phyloP scores from a whole-genome alignment of 192 early-diverging fungal species.

The Coemansia sp. region DNA sequence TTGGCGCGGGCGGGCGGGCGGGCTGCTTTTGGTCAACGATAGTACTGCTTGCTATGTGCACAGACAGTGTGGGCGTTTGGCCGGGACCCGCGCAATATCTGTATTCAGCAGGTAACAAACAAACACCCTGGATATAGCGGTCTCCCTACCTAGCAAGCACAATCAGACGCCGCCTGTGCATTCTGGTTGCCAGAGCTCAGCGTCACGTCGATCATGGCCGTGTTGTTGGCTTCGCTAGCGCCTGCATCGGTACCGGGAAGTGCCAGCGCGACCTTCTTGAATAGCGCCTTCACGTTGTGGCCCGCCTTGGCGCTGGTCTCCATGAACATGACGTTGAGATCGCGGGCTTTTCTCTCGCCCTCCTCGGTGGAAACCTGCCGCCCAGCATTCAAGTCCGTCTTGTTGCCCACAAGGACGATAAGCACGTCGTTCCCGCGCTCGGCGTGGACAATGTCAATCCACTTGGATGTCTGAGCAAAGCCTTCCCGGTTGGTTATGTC shows the following conservation, averaged over 20 bases:
- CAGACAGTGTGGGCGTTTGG: too few relatives aligned
- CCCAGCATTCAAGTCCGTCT: conserved; percentile 96
- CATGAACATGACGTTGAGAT: conserved; percentile 96
- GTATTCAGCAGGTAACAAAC: neutral
- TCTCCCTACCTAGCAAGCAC: conserved; percentile 45
- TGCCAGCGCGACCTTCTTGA: conserved; percentile 90
- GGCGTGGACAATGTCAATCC: conserved; percentile 98
- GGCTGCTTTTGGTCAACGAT: too few relatives aligned
- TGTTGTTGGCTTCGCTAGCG: conserved; percentile 50
- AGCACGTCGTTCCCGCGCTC: conserved; percentile 98
- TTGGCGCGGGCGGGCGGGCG: too few relatives aligned
- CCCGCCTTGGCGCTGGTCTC: conserved; percentile 99
- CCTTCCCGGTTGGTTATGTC: conserved; percentile 96
- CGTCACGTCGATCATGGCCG: conserved; percentile 52
- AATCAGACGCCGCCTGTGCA: conserved; percentile 43
- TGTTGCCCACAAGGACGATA: conserved; percentile 98
- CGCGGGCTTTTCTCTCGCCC: conserved; percentile 95
- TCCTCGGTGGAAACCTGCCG: conserved; percentile 93
- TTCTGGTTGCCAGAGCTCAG: conserved; percentile 47
- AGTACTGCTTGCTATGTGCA: too few relatives aligned
- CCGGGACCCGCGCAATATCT: too few relatives aligned
- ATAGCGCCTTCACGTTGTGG: conserved; percentile 97
- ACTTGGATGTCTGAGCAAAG: conserved; percentile 94
- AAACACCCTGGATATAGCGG: neutral
- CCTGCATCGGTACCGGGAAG: conserved; percentile 73